Evolutionary conservation across 768 basidiomycete genomes (phyloP).

Genomic region (Phlegmacium glaucopus): DNA sequence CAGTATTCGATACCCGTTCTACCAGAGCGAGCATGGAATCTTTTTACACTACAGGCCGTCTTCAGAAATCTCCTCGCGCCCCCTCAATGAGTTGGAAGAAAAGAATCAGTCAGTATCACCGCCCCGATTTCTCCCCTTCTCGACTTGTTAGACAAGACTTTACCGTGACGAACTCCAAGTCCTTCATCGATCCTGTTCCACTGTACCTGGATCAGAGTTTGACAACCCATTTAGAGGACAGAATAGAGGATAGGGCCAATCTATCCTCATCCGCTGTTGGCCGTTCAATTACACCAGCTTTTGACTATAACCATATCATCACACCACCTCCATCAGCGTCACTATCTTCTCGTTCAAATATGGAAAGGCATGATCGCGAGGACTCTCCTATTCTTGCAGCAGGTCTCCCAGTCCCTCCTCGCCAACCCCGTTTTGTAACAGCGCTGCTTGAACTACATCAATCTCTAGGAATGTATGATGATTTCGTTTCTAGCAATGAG

Average conservation of each 20-base stretch:
- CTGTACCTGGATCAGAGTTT: slow-evolving; percentile 14
- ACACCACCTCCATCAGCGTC: slow-evolving; percentile 16
- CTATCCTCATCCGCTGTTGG: slow-evolving; percentile 18
- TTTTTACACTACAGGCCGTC: slow-evolving; percentile 20
- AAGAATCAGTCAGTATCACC: slow-evolving; percentile 20
- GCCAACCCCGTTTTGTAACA: slow-evolving; percentile 18
- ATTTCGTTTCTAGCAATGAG: neutral
- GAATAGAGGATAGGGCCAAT: slow-evolving; percentile 20
- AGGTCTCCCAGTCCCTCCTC: slow-evolving; percentile 37
- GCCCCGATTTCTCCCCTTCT: slow-evolving; percentile 7
- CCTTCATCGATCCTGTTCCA: slow-evolving; percentile 3
- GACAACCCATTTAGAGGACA: slow-evolving; percentile 18
- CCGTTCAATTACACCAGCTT: slow-evolving; percentile 23
- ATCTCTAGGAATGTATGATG: too few relatives aligned
- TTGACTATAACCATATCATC: slow-evolving; percentile 20
- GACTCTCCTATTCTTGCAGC: slow-evolving; percentile 21
- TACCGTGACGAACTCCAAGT: slow-evolving; percentile 6
- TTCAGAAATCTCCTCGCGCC: slow-evolving; percentile 13
- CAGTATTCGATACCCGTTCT: slow-evolving; percentile 40
- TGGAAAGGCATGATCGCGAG: slow-evolving; percentile 5
- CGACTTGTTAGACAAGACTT: slow-evolving; percentile 3
- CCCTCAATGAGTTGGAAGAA: slow-evolving; percentile 13
- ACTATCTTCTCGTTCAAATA: slow-evolving; percentile 4
- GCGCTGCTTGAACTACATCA: too few relatives aligned
- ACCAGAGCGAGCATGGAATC: slow-evolving; percentile 28